Base-by-base conservation (phyloP, 352 stramenopile genomes). In the Thraustotheca clavata region DNA sequence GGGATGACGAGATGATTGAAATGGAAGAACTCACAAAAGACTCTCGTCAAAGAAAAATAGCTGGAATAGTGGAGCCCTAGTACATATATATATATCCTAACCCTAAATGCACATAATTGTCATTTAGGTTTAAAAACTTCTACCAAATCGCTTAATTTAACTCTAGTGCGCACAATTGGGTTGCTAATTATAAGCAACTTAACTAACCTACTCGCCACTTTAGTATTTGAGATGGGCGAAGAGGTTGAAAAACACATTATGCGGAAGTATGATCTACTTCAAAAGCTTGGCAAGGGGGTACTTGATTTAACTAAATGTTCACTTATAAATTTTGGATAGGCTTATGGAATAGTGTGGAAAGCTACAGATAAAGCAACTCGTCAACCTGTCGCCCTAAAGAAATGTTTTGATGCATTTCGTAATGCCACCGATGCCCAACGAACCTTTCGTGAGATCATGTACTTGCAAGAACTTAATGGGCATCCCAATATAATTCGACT, bases 261-360 rank as follows among this genome's bases (percentile, higher is more conserved):
- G 68, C 80, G 87, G 74, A 95, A 96, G 71, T 97, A 96, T 69
- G 89, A 98, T 73, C 76, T 98, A 69, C 78, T 92, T 39, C 90
- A 97, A 62, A 95, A 96, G 65, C 80, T 98, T 12, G 91, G 91
- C 61, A 97, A 97, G 76, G 91, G 91, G 22, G 88, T 96, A 70
- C 59, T 73, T 79, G 29, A 38, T 55, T 14, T 27, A 7, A 34
- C 26, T 26, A 22, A 16, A 5, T 54, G 20, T 34, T 12, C 22
- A 62, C 18, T 1, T 9, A 12, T 18, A 26, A n/a, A 2, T 46
- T 66, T n/a, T n/a, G 7, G 55, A 29, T 60, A 96, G 83, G 91
- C 89, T 4, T 98, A 98, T 60, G 94, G 95, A 22, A 95, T 98
- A 50, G 94, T 98, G 36, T 98, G 91, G 90, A 98, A 98, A 71